phyloP scores from a whole-genome alignment of 352 stramenopile species.

The Pythium brachiatum region DNA sequence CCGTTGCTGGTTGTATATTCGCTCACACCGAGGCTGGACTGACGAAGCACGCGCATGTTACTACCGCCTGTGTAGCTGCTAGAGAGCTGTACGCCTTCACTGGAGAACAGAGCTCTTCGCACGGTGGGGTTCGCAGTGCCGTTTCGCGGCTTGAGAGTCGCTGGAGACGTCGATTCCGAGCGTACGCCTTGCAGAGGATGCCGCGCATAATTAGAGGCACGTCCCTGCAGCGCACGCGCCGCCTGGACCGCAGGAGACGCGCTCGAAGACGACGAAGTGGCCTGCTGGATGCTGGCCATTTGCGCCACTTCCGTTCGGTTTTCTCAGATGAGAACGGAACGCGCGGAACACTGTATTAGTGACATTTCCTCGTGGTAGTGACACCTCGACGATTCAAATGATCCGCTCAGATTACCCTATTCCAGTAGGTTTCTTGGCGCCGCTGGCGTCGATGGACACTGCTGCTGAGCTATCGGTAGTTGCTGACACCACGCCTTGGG shows the following conservation, averaged over 20 bases:
- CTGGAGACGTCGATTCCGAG: constrained; percentile 1
- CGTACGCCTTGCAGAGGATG: constrained; percentile 1
- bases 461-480: neutral
- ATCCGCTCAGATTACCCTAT: neutral
- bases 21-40: constrained; percentile 13
- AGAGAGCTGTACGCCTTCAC: neutral
- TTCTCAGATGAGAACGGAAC: constrained; percentile 8
- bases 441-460: neutral
- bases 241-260: constrained; percentile 13
- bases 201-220: neutral
- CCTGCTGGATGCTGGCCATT: constrained; percentile 19
- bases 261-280: neutral
- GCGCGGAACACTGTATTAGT: neutral
- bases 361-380: constrained; percentile 6
- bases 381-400: neutral
- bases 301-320: neutral
- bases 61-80: constrained; percentile 13
- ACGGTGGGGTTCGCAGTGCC: neutral
- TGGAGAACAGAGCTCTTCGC: constrained; percentile 4
- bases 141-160: constrained; percentile 3
- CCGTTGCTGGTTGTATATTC: neutral
- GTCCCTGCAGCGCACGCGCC: neutral
- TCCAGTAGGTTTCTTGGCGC: neutral
- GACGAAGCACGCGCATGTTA: constrained; percentile 11
- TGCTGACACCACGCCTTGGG: neutral